phyloP scores from a whole-genome alignment of 208 protist genomes.

The Kentomonas sorsogonicus region DNA sequence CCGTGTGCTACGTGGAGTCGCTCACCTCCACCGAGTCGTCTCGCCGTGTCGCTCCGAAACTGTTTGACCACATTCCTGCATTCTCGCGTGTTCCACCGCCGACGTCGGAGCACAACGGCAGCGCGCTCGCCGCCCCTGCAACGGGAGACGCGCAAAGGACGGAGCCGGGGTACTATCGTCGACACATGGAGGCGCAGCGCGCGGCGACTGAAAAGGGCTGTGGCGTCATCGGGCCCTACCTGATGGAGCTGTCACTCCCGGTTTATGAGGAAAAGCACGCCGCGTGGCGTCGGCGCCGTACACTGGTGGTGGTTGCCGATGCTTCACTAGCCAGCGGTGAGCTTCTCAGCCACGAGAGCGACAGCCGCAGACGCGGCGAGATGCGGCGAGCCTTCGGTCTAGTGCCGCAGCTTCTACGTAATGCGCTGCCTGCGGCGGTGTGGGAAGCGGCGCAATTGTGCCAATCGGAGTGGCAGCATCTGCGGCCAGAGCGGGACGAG shows the following conservation, averaged over 20 bases:
- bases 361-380: background rate
- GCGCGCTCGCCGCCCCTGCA: too few relatives aligned
- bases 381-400: slow-evolving; percentile 4
- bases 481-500: too few relatives aligned
- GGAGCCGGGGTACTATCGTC: background rate
- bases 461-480: too few relatives aligned
- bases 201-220: background rate
- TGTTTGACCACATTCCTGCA: too few relatives aligned
- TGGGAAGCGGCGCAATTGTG: background rate
- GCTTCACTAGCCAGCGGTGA: background rate
- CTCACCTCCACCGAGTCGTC: too few relatives aligned
- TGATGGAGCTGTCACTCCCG: background rate
- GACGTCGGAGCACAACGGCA: too few relatives aligned
- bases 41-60: too few relatives aligned
- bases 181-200: background rate
- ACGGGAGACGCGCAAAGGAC: background rate
- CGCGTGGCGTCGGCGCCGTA: too few relatives aligned
- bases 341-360: background rate
- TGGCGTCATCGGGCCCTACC: background rate
- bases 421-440: slow-evolving; percentile 1
- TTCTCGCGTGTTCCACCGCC: too few relatives aligned
- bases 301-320: slow-evolving; percentile 1
- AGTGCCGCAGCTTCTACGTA: background rate
- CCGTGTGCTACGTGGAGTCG: too few relatives aligned
- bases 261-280: background rate